Evolutionary conservation across 108 stramenopile species (phyloP), one percentile per base, ranked within the genome.

Genomic region (Stephanodiscus triporus): DNA sequence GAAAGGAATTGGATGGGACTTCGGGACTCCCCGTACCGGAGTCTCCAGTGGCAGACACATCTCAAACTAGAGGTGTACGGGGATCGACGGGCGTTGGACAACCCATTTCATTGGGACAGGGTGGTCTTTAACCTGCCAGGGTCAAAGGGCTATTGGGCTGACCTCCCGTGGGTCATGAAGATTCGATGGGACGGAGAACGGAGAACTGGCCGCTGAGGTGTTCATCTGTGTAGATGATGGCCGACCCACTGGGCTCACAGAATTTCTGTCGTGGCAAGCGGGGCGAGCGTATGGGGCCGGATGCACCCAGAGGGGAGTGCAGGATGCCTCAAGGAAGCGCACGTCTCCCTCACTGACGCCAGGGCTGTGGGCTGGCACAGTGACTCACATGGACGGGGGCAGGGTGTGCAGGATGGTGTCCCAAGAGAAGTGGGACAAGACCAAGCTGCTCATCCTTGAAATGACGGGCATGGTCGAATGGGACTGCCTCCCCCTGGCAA

Each of bases 301-400:
- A 37, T 68, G 13, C 40, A 66, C 19, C n/a, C 37, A 61, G 2
- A 40, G 82, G 6, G 85, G 85, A 17, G 32, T 82, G 6, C 81
- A 34, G 32, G 32, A 86, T 23, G 81, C 85, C 2, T 23, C 77
- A 9, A 29, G 85, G 36, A 86, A 86, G 55, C 59, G 81, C 13
- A 53, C 72, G 6, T n/a, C n/a, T 9, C 17, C 8, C 40, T 50
- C 2, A 56, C 70, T 17, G 20, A 63, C 23, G 6, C 85, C 85
- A 10, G 77, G 81, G 10, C 77, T n/a, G n/a, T 81, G 37, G 48
- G 19, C 48, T 3, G 48, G 48, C 16, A 49, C 48, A 7, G 48
- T 49, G 2, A 19, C 82, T 76, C 81, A 77, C 85, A 56, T 36
- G 17, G 23, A 62, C 10, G 73, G 65, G 27, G 68, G 42, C 8